These are phyloP conservation scores for Apophysomyces trapeziformis DNA, from an alignment of 371 early-diverging fungal genomes.

Conservation along the genomic window DNA sequence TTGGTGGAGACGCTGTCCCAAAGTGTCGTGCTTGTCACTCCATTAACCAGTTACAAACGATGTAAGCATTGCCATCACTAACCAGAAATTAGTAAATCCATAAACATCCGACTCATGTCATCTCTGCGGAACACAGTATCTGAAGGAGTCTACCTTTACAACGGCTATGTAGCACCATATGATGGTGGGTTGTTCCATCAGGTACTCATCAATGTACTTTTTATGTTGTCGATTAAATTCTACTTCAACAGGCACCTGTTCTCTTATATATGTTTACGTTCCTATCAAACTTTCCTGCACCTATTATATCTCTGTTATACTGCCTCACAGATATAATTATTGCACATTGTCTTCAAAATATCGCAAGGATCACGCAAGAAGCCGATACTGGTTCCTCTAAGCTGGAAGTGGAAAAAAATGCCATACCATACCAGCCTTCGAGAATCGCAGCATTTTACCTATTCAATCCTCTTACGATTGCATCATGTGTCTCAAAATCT, in stretches of 20 bases:
- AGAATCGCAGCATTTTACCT: constrained; percentile 68
- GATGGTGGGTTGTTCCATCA: constrained; percentile 90
- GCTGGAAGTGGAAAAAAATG: constrained; percentile 31
- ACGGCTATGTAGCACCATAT: constrained; percentile 81
- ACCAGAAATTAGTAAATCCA: not conserved
- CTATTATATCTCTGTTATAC: constrained; percentile 62
- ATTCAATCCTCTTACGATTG: constrained; percentile 83
- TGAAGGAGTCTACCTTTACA: constrained; percentile 86
- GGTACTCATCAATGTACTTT: constrained; percentile 38
- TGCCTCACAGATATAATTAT: constrained; percentile 64
- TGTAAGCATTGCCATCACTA: constrained; percentile 42
- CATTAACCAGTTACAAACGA: constrained; percentile 85
- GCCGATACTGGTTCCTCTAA: constrained; percentile 17
- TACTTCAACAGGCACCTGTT: constrained; percentile 68
- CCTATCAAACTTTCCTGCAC: constrained; percentile 53
- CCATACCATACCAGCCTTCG: constrained; percentile 32
- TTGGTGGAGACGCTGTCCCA: constrained; percentile 47
- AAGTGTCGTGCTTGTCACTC: constrained; percentile 82
- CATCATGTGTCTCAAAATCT: constrained; percentile 76
- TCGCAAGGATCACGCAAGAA: constrained; percentile 54
- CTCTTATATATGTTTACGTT: constrained; percentile 73
- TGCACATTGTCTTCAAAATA: constrained; percentile 57
- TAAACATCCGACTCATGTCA: not conserved
- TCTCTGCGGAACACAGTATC: constrained; percentile 56
- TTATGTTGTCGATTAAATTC: not conserved